A percentile compares a stretch with the other conserved stretches of the same genome.
Evolutionary conservation across 2,329 filamentous ascomycete species (phyloP).

Genomic region (Colletotrichum paranaense): DNA sequence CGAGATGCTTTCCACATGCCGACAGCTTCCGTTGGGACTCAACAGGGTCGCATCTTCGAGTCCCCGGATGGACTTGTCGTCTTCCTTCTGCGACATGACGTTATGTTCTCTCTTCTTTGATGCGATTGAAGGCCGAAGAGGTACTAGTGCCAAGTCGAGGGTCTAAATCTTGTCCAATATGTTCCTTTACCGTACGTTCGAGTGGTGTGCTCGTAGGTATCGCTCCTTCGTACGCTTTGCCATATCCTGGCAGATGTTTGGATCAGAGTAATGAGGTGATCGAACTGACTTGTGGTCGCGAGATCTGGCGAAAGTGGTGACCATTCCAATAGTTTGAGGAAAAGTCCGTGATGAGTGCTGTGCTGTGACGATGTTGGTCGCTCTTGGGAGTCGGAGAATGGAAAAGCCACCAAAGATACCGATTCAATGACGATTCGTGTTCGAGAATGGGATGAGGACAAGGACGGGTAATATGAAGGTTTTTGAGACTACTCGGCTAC

Average conservation of each 20-base stretch:
- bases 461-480: background rate
- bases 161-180: background rate
- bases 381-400: background rate
- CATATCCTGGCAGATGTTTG: slow-evolving; percentile 3
- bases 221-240: background rate
- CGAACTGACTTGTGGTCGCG: background rate
- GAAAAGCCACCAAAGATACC: background rate
- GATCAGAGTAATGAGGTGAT: background rate
- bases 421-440: background rate
- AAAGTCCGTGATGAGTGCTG: background rate
- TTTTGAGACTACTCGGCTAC: background rate
- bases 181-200: background rate
- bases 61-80: background rate
- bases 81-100: background rate
- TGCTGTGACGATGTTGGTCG: background rate
- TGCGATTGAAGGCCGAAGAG: background rate
- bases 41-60: background rate
- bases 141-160: background rate
- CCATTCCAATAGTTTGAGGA: background rate
- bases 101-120: background rate
- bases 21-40: background rate
- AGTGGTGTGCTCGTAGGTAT: background rate
- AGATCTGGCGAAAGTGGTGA: background rate
- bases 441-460: background rate
- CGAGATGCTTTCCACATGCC: background rate